Evolutionary conservation across 495 filamentous ascomycete species (phyloP), one percentile per base, ranked within the genome.

Genomic region (Tuber melanosporum): DNA sequence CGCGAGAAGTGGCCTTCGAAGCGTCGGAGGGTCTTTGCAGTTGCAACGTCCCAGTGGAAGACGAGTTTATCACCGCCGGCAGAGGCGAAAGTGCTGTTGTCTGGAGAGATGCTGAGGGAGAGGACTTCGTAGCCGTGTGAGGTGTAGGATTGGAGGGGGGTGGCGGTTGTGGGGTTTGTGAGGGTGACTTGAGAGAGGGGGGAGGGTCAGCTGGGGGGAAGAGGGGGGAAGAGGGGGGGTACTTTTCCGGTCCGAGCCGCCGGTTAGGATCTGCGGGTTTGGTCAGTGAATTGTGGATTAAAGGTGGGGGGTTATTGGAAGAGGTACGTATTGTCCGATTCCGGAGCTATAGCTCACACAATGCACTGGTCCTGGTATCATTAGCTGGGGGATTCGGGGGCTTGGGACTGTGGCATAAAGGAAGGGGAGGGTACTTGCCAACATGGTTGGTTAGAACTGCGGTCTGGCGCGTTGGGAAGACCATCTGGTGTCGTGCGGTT

Each of bases 111-210:
- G 77, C 88, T 87, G 66, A 99, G 86, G 76, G 92, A 91, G 76
- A 97, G 91, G 66, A 99, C 91, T 70, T 91, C 91, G 88, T 98
- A 94, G 79, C 92, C 93, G 86, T 99, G 95, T 3, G 92, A 92
- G 74, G 91, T 85, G 87, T 96, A 98, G 70, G 90, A 91, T 84
- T 97, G 93, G 85, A 98, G 91, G 0, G 93, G 91, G 46, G 84
- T 82, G 7, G 43, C 85, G 73, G 82, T 79, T 76, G 71, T 74
- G 85, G 85, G 77, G 85, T 77, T 76, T 79, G 74, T 78, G 79
- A 80, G 26, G 84, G 81, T 15, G 83, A 87, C 74, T 82, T n/a
- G 46, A 20, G 46, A 39, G 84, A 36, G 84, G 75, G 57, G 84
- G 77, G 78, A 36, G 46, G 12, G 46, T 80, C 69, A 46, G 75